These are phyloP conservation scores for Ophiocordyceps unilateralis DNA, from an alignment of 2,329 filamentous ascomycete species.

Conservation along the genomic window DNA sequence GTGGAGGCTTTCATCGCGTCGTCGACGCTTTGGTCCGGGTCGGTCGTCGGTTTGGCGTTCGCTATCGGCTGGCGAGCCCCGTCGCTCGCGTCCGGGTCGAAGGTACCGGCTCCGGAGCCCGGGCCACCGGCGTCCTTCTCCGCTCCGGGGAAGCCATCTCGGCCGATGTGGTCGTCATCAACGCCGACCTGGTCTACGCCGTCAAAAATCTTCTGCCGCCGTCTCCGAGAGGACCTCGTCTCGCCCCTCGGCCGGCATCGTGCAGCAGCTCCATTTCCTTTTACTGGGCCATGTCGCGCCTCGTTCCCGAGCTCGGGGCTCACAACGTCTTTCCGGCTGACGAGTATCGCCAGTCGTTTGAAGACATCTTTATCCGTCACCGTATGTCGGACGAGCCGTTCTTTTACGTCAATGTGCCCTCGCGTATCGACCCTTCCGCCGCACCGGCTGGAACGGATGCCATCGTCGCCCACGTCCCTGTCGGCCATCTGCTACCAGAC, in stretches of 20 bases:
- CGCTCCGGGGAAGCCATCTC: slow-evolving; percentile 36
- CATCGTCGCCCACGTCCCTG: slow-evolving; percentile 54
- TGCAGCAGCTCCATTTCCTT: slow-evolving; percentile 64
- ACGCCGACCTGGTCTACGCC: slow-evolving; percentile 58
- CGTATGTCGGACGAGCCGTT: slow-evolving; percentile 49
- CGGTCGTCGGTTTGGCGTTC: slow-evolving; percentile 42
- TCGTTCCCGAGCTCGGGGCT: slow-evolving; percentile 43
- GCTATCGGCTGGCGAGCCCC: slow-evolving; percentile 41
- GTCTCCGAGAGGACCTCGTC: slow-evolving; percentile 17
- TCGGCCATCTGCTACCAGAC: slow-evolving; percentile 56
- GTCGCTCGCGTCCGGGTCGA: slow-evolving; percentile 36
- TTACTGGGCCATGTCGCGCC: slow-evolving; percentile 51
- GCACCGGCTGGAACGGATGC: slow-evolving; percentile 48
- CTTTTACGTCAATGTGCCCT: slow-evolving; percentile 66
- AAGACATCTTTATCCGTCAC: slow-evolving; percentile 56
- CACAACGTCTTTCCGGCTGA: slow-evolving; percentile 69
- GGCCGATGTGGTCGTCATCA: slow-evolving; percentile 52
- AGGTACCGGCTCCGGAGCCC: neutral
- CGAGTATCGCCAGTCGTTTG: slow-evolving; percentile 55
- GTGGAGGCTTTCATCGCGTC: slow-evolving; percentile 51
- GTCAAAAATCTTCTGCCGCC: slow-evolving; percentile 52
- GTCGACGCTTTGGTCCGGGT: slow-evolving; percentile 46
- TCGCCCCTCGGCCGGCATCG: slow-evolving; percentile 32
- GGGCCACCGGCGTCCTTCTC: slow-evolving; percentile 36
- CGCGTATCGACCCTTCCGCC: slow-evolving; percentile 47